These are phyloP conservation scores for Vigna radiata DNA, from an alignment of 306 rosid genomes.

Conservation along the genomic window DNA sequence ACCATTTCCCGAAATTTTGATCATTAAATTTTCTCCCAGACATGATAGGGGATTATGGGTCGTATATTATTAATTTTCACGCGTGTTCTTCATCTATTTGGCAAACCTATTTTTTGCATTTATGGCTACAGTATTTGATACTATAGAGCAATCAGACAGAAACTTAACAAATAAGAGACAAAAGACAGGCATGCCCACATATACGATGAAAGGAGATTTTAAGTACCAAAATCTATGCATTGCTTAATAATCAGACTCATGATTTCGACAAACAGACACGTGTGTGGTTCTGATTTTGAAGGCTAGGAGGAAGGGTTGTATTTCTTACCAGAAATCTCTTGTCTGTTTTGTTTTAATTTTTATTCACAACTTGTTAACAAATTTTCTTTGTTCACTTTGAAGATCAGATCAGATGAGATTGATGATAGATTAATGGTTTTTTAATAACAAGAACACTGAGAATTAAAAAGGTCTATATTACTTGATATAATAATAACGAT, in stretches of 20 bases:
- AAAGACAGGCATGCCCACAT: conserved; percentile 43
- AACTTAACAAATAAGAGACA: conserved; percentile 40
- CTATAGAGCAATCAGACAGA: not conserved
- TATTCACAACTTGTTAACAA: not conserved
- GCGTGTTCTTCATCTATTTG: not conserved
- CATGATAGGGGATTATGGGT: no score
- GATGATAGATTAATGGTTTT: not conserved
- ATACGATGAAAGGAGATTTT: not conserved
- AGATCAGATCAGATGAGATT: not conserved
- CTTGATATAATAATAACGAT: not conserved
- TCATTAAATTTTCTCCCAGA: no score
- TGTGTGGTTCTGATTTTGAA: conserved; percentile 46
- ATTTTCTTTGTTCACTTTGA: not conserved
- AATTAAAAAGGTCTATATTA: not conserved
- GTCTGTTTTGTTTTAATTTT: not conserved
- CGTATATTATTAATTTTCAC: not conserved
- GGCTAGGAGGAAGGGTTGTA: not conserved
- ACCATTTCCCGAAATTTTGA: no score
- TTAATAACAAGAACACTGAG: not conserved
- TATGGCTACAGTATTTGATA: not conserved
- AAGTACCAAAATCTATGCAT: conserved; percentile 35
- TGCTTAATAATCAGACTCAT: conserved; percentile 2
- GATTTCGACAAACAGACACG: not conserved
- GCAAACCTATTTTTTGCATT: conserved; percentile 4
- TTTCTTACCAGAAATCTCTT: conserved; percentile 37